phyloP scores from a whole-genome alignment of 2,329 filamentous ascomycete genomes.

The Salinomyces thailandicus region DNA sequence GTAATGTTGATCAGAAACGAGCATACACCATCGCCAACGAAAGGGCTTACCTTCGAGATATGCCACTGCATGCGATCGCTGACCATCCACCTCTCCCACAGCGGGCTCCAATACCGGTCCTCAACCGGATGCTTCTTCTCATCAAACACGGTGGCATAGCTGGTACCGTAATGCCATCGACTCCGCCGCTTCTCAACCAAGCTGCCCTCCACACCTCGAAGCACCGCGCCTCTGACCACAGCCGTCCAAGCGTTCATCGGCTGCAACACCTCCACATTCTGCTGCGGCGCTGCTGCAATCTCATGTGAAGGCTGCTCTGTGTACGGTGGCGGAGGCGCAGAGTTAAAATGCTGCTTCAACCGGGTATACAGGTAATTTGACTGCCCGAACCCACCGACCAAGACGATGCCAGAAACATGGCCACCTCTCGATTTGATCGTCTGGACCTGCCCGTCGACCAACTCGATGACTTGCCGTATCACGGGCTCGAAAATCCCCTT shows the following conservation, averaged over 20 bases:
- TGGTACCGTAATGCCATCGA: conserved; percentile 69
- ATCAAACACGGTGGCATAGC: conserved; percentile 66
- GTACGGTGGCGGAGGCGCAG: conserved; percentile 45
- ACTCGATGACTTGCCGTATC: conserved; percentile 50
- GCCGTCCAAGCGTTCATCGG: conserved; percentile 74
- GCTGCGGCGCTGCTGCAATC: conserved; percentile 29
- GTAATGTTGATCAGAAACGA: too few relatives aligned
- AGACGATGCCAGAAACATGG: conserved; percentile 54
- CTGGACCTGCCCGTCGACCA: conserved; percentile 41
- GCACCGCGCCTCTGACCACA: conserved; percentile 65
- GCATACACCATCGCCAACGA: too few relatives aligned
- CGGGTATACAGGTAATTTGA: conserved; percentile 58
- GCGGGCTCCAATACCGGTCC: conserved; percentile 67
- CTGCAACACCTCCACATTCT: conserved; percentile 68
- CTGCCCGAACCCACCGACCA: conserved; percentile 74
- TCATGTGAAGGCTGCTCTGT: conserved; percentile 60
- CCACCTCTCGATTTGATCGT: conserved; percentile 31
- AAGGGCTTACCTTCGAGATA: conserved; percentile 56
- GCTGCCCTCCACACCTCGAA: conserved; percentile 64
- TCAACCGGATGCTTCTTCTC: conserved; percentile 61
- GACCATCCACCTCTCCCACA: conserved; percentile 79
- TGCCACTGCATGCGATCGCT: conserved; percentile 79
- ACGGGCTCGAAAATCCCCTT: conserved; percentile 55
- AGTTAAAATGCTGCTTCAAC: conserved; percentile 56
- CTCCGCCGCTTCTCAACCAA: conserved; percentile 68